Evolutionary conservation across 768 basidiomycete genomes (phyloP).

Genomic region (Russula sp.): DNA sequence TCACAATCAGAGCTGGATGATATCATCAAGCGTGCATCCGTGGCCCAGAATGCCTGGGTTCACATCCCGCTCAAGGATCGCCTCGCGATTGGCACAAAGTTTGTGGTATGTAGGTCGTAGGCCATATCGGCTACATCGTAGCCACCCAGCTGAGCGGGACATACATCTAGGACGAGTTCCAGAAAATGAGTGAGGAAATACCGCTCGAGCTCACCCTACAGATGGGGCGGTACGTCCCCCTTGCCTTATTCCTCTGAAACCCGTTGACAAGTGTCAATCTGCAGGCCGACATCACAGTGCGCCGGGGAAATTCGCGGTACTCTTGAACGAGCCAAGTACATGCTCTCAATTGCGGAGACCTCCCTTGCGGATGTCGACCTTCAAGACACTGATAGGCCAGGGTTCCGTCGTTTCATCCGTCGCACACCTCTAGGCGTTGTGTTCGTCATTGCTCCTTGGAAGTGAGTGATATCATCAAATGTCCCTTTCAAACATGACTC

Average conservation of each 20-base stretch:
- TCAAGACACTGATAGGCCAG: conserved; percentile 71
- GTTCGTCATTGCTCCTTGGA: conserved; percentile 87
- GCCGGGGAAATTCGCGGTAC: conserved; percentile 77
- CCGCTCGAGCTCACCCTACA: conserved; percentile 73
- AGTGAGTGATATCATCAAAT: conserved; percentile 41
- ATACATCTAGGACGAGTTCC: conserved; percentile 40
- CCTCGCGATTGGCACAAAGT: conserved; percentile 61
- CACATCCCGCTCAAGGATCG: conserved; percentile 52
- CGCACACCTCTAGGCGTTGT: conserved; percentile 83
- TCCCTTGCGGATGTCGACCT: conserved; percentile 70
- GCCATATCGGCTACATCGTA: background rate
- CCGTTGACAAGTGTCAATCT: background rate
- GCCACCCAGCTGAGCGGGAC: background rate
- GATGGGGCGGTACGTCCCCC: conserved; percentile 76
- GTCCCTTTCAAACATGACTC: background rate
- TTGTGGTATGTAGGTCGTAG: conserved; percentile 48
- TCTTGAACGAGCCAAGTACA: conserved; percentile 72
- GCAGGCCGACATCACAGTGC: conserved; percentile 71
- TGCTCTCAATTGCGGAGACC: conserved; percentile 75
- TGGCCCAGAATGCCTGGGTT: conserved; percentile 72
- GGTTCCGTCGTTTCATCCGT: conserved; percentile 77
- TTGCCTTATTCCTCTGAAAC: background rate
- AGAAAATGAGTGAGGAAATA: conserved; percentile 49
- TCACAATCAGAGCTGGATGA: conserved; percentile 49
- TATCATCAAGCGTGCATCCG: conserved; percentile 47